Evolutionary conservation across 2,329 filamentous ascomycete genomes (phyloP), one percentile per base, ranked within the genome.

Genomic region (Xenoacremonium recifei): DNA sequence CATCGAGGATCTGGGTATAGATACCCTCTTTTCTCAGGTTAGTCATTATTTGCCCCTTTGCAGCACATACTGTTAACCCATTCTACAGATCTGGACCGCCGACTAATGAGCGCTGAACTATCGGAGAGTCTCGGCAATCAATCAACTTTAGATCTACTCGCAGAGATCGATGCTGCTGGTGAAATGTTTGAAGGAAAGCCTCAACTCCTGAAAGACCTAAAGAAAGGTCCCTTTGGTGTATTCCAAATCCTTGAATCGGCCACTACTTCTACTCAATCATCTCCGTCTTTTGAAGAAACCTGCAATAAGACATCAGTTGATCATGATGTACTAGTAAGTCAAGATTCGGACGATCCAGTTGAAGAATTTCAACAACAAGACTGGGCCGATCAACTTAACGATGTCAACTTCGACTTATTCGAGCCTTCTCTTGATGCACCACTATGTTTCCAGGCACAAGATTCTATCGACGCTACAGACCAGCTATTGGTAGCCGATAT

Each of bases 1-100:
- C 54, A 58, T 38, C 48, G 56, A 31, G 53, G 55, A 1, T 53
- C 52, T 29, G 53, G 57, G 20, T 72, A 67, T 47, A 64, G 70
- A 29, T 68, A 69, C 39, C 68, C 68, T 25, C 55, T 73, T 15
- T 68, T 71, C 45, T 67, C 68, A n/a, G 67, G 54, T 49, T 18
- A 63, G 47, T 46, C 50, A 31, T 44, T 38, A 6, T 66, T 68
- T 13, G 9, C 23, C 23, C 9, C 15, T 17, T 19, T 17, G 15
- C 44, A 38, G 35, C 20, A 19, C 6, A 4, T 4, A 1, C 15
- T 36, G 31, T 3, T n/a, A 18, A 19, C n/a, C 4, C 10, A 16
- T 4, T 21, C 29, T 11, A 11, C 4, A 57, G 54, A 57, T 36
- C 34, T 30, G 9, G 41, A 58, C 6, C 53, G 54, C 2, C 45